phyloP scores from a whole-genome alignment of 441 rosid genomes.

The Flueggea neowawraea region DNA sequence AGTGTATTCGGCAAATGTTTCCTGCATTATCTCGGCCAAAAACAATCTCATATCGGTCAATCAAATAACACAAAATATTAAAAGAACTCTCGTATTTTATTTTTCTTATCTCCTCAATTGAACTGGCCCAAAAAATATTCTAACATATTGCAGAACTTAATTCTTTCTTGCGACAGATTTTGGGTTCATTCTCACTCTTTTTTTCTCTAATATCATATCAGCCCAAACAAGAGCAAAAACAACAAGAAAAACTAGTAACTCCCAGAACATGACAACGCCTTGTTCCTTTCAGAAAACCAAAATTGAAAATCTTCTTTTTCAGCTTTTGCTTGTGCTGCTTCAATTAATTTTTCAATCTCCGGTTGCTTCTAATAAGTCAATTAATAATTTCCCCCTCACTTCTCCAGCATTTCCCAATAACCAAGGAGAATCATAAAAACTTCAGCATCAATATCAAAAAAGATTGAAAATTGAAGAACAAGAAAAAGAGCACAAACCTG shows the following conservation, averaged over 20 bases:
- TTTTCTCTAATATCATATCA: no score
- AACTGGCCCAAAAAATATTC: no score
- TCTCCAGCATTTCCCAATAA: background rate
- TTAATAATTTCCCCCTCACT: no score
- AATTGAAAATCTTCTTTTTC: background rate
- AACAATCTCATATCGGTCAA: background rate
- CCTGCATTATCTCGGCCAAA: constrained; percentile 33
- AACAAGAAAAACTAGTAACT: no score
- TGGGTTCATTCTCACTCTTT: no score
- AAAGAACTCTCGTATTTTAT: background rate
- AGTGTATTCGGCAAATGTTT: constrained; percentile 92
- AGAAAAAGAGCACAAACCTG: constrained; percentile 53
- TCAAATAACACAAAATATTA: background rate
- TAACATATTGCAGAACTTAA: no score
- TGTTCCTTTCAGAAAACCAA: background rate
- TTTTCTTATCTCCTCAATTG: background rate
- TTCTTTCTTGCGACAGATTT: no score
- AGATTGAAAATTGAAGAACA: constrained; percentile 7
- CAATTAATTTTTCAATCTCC: no score
- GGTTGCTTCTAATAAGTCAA: no score
- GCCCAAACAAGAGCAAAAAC: no score
- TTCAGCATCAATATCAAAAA: background rate
- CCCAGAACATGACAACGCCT: background rate
- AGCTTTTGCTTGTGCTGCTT: background rate
- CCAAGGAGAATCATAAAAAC: background rate